Percentiles rank a stretch among this genome's conserved stretches.
Evolutionary conservation across 2,329 filamentous ascomycete species (phyloP).

Genomic region (Alternaria longipes): DNA sequence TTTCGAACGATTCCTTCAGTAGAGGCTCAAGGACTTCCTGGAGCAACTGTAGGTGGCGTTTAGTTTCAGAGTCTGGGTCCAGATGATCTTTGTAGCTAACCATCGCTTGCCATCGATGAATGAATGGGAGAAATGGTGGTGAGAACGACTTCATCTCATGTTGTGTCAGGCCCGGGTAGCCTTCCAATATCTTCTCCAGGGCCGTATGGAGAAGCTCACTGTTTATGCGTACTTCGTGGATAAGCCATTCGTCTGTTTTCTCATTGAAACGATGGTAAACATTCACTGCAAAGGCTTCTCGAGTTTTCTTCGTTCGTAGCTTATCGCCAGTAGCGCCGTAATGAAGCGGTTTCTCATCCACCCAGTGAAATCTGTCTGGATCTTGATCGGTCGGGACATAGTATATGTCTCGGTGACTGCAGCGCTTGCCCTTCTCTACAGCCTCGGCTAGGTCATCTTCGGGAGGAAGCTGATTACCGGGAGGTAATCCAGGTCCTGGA

Average conservation of each 20-base stretch:
- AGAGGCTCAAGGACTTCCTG: slow-evolving; percentile 36
- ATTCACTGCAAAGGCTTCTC: slow-evolving; percentile 24
- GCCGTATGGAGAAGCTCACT: slow-evolving; percentile 66
- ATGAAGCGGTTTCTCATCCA: slow-evolving; percentile 13
- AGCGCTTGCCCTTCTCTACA: slow-evolving; percentile 21
- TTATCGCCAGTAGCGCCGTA: slow-evolving; percentile 9
- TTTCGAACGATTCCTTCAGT: slow-evolving; percentile 17
- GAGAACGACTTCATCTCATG: slow-evolving; percentile 67
- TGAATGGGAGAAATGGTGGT: slow-evolving; percentile 68
- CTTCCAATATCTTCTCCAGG: slow-evolving; percentile 62
- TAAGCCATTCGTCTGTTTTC: slow-evolving; percentile 14
- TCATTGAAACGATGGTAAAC: slow-evolving; percentile 16
- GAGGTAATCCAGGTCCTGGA: background rate
- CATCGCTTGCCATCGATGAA: slow-evolving; percentile 66
- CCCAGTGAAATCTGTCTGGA: slow-evolving; percentile 14
- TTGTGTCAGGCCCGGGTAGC: slow-evolving; percentile 68
- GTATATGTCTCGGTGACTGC: slow-evolving; percentile 19
- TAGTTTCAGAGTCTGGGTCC: slow-evolving; percentile 10
- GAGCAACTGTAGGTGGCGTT: slow-evolving; percentile 44
- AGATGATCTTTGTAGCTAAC: slow-evolving; percentile 5
- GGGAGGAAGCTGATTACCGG: background rate
- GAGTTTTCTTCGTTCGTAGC: slow-evolving; percentile 22
- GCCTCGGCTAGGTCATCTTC: slow-evolving; percentile 18
- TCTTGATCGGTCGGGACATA: slow-evolving; percentile 7
- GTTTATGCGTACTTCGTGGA: slow-evolving; percentile 56